Conservation (phyloP, 441 rosid genomes). For the Erodium trifolium region DNA sequence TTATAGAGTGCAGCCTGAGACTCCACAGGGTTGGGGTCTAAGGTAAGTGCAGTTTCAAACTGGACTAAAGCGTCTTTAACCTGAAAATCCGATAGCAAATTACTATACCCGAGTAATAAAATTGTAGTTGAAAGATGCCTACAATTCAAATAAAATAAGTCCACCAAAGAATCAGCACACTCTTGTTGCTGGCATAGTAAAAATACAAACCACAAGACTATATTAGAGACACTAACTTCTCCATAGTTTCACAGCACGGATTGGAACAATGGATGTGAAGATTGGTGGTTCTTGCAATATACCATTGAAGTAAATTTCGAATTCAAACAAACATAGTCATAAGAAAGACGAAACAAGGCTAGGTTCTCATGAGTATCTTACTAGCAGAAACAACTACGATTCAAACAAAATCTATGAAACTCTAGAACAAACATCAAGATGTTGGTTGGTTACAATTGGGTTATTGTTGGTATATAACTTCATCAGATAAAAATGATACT, state of each 20-base stretch:
- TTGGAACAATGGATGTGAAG: background rate
- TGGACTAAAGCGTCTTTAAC: constrained; percentile 78
- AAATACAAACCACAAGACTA: background rate
- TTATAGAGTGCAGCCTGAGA: constrained; percentile 89
- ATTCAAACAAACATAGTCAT: background rate
- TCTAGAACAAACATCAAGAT: background rate
- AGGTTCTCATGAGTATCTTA: background rate
- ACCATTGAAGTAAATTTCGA: background rate
- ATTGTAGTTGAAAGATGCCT: background rate
- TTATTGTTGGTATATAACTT: background rate
- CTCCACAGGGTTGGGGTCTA: constrained; percentile 64
- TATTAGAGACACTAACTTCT: background rate
- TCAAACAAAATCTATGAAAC: background rate
- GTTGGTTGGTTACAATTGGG: constrained; percentile 1
- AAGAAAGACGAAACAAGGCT: background rate
- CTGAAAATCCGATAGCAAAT: constrained; percentile 27
- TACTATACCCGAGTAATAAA: background rate
- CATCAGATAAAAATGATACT: background rate
- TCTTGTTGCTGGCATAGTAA: background rate
- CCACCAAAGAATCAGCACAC: background rate
- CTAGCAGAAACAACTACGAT: background rate
- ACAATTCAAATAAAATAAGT: background rate
- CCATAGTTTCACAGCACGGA: background rate
- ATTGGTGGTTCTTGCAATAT: background rate
- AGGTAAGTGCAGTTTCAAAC: constrained; percentile 71